Base-by-base conservation (phyloP, 2,329 filamentous ascomycete species). In the Fusarium siculi region DNA sequence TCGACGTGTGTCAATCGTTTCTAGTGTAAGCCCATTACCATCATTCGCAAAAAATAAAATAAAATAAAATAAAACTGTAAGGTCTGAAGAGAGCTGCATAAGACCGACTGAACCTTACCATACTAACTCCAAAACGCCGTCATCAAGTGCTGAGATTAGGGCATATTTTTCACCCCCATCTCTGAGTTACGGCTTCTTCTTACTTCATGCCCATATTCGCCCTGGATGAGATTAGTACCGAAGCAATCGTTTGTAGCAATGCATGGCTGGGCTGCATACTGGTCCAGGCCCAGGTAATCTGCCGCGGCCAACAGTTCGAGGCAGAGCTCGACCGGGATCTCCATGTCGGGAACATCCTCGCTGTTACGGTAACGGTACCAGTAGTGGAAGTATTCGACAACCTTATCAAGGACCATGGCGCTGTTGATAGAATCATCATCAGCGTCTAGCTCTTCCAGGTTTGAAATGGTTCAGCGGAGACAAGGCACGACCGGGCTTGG, bases 341-440 rank as follows among this genome's bases (percentile, higher is more conserved):
- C 92, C 90, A 95, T 92, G 78, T 96, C 93, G 9, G 92, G 90
- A 25, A 95, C 92, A 76, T 94, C 91, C 75, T 92, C 90, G 74
- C 86, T 86, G 74, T 94, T 88, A 57, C 88, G 87, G 82, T 93
- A 88, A 77, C 91, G 92, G 82, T 94, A 91, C 85, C 93, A 93
- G 84, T 95, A 95, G 80, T 94, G 93, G 70, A 95, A 91, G 82
- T 95, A 96, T 82, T 95, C 92, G 81, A 91, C 93, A 37, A 95
- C 91, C 80, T 94, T 94, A 80, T 95, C 93, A 6, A 96, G 89
- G 10, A 95, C 89, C 59, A 92, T 85, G 72, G 90, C 92, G 82
- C 92, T 95, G 80, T 69, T 74, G 63, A 68, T 72, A 63, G 23
- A 54, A 70, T 49, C 62, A 76, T 68, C 68, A 73, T 77, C 74